phyloP scores from a whole-genome alignment of 192 early-diverging fungal genomes.

The Backusella tarrabulga region DNA sequence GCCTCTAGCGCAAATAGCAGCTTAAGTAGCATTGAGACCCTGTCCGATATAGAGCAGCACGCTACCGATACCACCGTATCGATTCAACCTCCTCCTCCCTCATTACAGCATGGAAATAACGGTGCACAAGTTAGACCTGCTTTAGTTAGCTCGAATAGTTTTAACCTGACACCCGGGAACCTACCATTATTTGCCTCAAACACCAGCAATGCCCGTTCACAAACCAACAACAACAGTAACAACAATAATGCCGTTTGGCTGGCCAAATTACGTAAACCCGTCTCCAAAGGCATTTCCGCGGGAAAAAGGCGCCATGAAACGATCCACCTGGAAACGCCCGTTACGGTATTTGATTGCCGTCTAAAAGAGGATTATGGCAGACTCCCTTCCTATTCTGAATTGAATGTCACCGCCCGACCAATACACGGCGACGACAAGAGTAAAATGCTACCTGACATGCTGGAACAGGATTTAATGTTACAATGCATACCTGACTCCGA shows the following conservation, averaged over 20 bases:
- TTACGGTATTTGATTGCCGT: conserved; percentile 30
- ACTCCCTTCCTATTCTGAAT: conserved; percentile 31
- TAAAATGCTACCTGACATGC: background rate
- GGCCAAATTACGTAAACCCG: conserved; percentile 1
- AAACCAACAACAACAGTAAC: no score
- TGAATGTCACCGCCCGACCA: conserved; percentile 6
- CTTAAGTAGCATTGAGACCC: background rate
- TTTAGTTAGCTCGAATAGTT: background rate
- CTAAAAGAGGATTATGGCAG: conserved; percentile 30
- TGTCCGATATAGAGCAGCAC: background rate
- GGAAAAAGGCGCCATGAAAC: background rate
- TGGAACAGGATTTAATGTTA: conserved; percentile 15
- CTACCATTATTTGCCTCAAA: background rate
- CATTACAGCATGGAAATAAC: background rate
- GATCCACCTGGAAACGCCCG: conserved; percentile 8
- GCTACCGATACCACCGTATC: background rate
- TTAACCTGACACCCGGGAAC: background rate
- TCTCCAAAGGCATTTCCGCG: background rate
- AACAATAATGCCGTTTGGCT: background rate
- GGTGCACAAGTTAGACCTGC: background rate
- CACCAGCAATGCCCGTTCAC: background rate
- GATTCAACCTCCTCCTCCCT: background rate
- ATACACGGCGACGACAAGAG: conserved; percentile 7
- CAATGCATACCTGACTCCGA: conserved; percentile 12
- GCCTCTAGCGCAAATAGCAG: background rate